A percentile compares a stretch with the other conserved stretches of the same genome.
These are phyloP conservation scores for Venturia oleaginea DNA, from an alignment of 2,329 filamentous ascomycete genomes.

Conservation along the genomic window DNA sequence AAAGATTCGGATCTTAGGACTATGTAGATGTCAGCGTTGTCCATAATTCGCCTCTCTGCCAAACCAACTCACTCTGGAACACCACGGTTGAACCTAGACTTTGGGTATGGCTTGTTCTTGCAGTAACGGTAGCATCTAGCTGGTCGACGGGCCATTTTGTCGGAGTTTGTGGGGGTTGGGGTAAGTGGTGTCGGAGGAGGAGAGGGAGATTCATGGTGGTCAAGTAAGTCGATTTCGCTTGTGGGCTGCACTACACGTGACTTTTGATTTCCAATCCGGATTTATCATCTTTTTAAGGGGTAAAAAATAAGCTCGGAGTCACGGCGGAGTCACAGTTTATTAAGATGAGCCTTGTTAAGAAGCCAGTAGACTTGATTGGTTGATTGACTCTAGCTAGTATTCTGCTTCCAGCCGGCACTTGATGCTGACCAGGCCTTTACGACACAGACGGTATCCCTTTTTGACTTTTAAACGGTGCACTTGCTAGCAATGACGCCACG, in stretches of 20 bases:
- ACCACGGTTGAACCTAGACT: conserved; percentile 99
- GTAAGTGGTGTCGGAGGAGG: conserved; percentile 19
- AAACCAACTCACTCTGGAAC: conserved; percentile 42
- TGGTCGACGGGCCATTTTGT: conserved; percentile 90
- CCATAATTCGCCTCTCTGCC: neutral
- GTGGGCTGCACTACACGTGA: conserved; percentile 5
- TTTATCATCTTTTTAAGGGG: too few species aligned
- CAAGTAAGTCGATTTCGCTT: neutral
- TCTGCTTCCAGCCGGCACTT: neutral
- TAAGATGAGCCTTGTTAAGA: neutral
- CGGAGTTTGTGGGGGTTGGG: conserved; percentile 41
- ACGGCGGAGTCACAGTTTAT: neutral
- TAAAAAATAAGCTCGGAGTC: neutral
- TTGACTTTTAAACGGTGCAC: neutral
- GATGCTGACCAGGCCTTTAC: neutral
- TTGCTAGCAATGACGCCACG: conserved; percentile 12
- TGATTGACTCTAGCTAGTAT: neutral
- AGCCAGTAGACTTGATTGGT: neutral
- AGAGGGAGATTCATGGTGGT: conserved; percentile 17
- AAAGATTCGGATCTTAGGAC: conserved; percentile 83
- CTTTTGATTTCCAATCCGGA: neutral
- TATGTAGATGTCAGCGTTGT: conserved; percentile 31
- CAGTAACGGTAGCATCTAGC: conserved; percentile 99
- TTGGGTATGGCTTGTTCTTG: conserved; percentile 90
- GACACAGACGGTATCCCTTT: neutral